Base-by-base conservation (phyloP, 768 basidiomycete genomes). In the Agrocybe chaxingu region DNA sequence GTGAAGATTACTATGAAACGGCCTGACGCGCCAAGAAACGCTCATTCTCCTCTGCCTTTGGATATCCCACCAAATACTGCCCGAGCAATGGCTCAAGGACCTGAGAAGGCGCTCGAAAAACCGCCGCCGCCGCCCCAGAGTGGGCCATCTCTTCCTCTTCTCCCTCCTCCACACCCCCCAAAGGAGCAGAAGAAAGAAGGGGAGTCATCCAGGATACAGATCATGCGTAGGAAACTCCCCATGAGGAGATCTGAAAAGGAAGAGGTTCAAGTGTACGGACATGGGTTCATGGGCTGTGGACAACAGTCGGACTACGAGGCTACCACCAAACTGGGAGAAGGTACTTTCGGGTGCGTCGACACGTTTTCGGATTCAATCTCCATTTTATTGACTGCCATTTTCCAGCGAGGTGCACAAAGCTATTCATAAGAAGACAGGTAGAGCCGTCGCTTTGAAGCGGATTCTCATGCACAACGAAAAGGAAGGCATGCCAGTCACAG, bases 381-480 rank as follows among this genome's bases (percentile, higher is more conserved):
- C 50, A 19, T 50, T 53, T 36, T 50, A 19, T 52, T 63, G 4
- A 33, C 39, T 9, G 44, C 37, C 35, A 47, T 51, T 42, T 31
- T 46, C 31, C 63, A 93, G 92, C 37, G 93, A 95, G 66, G 93
- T 97, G 2, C 92, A 95, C 65, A 93, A 93, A 59, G 94, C 91
- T 5, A 74, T 85, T 11, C 85, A 89, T 54, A 78, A 76, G 10
- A 59, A 70, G 3, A 84, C 82, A 0, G 79, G 81, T 1, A 73
- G 68, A 8, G 66, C 75, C 0, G 93, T 98, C 8, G 96, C 96
- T 6, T 71, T 98, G 43, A 98, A 98, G 68, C 85, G 94, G 45
- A 95, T 98, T 57, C 75, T 98, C 48, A 92, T 97, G 83, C 95
- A 97, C 65, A 93, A 95, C 62, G 92, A 95, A 68, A 89, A 91